phyloP scores from a whole-genome alignment of 1,284 basidiomycete species.

The Polyporus tsugae region DNA sequence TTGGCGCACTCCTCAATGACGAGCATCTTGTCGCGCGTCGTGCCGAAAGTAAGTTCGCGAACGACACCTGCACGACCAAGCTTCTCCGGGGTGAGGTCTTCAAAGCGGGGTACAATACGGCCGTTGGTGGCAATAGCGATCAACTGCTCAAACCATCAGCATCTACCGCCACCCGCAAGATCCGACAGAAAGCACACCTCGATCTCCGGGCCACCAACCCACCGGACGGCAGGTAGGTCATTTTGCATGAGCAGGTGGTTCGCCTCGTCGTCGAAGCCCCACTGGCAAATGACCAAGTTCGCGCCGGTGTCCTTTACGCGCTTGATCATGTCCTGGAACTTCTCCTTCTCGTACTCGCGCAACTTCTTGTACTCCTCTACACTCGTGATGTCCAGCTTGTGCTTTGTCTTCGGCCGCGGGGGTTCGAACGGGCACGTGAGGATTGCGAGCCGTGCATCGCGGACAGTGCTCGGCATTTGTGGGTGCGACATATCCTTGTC shows the following conservation, averaged over 20 bases:
- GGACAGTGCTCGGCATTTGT: slow-evolving; percentile 92
- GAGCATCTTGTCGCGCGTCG: slow-evolving; percentile 98
- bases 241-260: slow-evolving; percentile 99
- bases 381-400: slow-evolving; percentile 96
- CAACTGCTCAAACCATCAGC: slow-evolving; percentile 58
- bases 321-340: slow-evolving; percentile 98
- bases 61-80: slow-evolving; percentile 94
- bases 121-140: slow-evolving; percentile 99
- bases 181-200: slow-evolving; percentile 63
- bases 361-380: slow-evolving; percentile 99
- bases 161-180: not conserved
- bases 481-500: slow-evolving; percentile 99
- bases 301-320: slow-evolving; percentile 98
- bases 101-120: slow-evolving; percentile 97
- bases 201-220: slow-evolving; percentile 99
- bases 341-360: slow-evolving; percentile 94
- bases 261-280: slow-evolving; percentile 99
- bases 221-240: slow-evolving; percentile 96
- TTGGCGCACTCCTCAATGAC: slow-evolving; percentile 99
- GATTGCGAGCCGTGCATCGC: slow-evolving; percentile 94
- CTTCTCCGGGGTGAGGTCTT: slow-evolving; percentile 92
- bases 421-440: slow-evolving; percentile 99
- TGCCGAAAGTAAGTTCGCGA: slow-evolving; percentile 94
- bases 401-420: slow-evolving; percentile 98
- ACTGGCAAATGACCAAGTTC: slow-evolving; percentile 99